Conservation (phyloP, 768 basidiomycete species). For the Piloderma croceum region DNA sequence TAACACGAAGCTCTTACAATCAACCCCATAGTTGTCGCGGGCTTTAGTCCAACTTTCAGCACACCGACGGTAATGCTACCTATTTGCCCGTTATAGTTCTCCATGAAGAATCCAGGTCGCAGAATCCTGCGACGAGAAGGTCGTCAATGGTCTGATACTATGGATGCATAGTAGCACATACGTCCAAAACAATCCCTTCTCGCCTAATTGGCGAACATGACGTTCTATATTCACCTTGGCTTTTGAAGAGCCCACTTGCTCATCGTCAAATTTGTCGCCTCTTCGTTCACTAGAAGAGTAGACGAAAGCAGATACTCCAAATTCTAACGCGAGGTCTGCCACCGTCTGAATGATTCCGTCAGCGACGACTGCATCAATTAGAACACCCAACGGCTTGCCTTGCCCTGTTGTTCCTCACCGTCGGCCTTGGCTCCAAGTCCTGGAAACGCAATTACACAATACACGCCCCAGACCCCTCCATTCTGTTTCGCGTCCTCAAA, state of each 20-base stretch:
- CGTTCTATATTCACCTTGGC: slow-evolving; percentile 36
- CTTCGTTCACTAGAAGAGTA: slow-evolving; percentile 37
- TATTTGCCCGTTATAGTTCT: slow-evolving; percentile 35
- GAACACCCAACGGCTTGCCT: slow-evolving; percentile 23
- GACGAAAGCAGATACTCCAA: slow-evolving; percentile 27
- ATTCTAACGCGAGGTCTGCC: slow-evolving; percentile 34
- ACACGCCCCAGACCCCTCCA: slow-evolving; percentile 35
- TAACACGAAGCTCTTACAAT: slow-evolving; percentile 24
- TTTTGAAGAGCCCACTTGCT: slow-evolving; percentile 18
- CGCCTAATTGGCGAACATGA: slow-evolving; percentile 27
- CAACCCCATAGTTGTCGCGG: slow-evolving; percentile 27
- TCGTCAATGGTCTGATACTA: background rate
- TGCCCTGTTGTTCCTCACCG: slow-evolving; percentile 36
- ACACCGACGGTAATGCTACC: slow-evolving; percentile 32
- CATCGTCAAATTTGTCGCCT: slow-evolving; percentile 30
- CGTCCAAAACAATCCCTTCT: slow-evolving; percentile 33
- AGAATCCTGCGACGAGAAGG: slow-evolving; percentile 25
- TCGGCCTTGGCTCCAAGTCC: slow-evolving; percentile 36
- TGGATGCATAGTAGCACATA: slow-evolving; percentile 16
- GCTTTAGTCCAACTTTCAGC: slow-evolving; percentile 28
- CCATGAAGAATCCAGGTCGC: slow-evolving; percentile 41
- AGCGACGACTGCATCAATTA: background rate
- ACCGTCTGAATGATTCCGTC: slow-evolving; percentile 20
- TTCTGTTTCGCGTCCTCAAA: slow-evolving; percentile 29
- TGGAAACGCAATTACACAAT: slow-evolving; percentile 33